Evolutionary conservation across 768 basidiomycete genomes (phyloP), one percentile per base, ranked within the genome.

Genomic region (Podaxis sp.): DNA sequence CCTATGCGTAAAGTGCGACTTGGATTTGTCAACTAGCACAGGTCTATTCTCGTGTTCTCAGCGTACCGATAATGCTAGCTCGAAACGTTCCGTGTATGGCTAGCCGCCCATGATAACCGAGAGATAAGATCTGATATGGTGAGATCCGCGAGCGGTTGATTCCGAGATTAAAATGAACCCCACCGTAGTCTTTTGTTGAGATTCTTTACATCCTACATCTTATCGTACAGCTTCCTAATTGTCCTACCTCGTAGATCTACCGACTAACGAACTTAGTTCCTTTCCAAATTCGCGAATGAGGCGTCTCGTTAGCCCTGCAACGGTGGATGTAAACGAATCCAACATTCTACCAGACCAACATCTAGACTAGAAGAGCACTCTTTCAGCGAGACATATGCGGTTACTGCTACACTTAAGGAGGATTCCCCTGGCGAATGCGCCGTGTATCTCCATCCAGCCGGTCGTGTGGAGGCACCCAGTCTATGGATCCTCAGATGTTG

Each of bases 381-480:
- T 19, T 54, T 54, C 52, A 54, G 30, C 22, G 30, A 9, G 52
- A 54, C 52, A 54, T 38, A 54, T 54, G 30, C 52, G 52, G 52
- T 17, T 54, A 54, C 54, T 3, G 12, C 8, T 56, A 39, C 44
- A 46, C 44, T 19, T 19, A 19, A 17, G 44, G 44, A 4, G 44
- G n/a, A 19, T 17, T 19, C 44, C 13, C 44, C 19, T 2, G 19
- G 22, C 44, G 22, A 9, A n/a, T 6, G n/a, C 4, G 19, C 19
- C 22, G 15, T 5, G 7, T 22, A 46, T n/a, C 44, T 19, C 44
- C 44, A 46, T 46, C 44, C 17, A 46, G 44, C 19, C 7, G n/a
- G 17, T 19, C 44, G 44, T 19, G 19, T 17, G 17, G 33, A 33
- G 2, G 33, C 33, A 33, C 33, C 8, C 33, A 1, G 33, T 9